A percentile compares a stretch with the other conserved stretches of the same genome.
These are phyloP conservation scores for Friedmanniomyces endolithicus DNA, from an alignment of 495 filamentous ascomycete genomes.

Conservation along the genomic window DNA sequence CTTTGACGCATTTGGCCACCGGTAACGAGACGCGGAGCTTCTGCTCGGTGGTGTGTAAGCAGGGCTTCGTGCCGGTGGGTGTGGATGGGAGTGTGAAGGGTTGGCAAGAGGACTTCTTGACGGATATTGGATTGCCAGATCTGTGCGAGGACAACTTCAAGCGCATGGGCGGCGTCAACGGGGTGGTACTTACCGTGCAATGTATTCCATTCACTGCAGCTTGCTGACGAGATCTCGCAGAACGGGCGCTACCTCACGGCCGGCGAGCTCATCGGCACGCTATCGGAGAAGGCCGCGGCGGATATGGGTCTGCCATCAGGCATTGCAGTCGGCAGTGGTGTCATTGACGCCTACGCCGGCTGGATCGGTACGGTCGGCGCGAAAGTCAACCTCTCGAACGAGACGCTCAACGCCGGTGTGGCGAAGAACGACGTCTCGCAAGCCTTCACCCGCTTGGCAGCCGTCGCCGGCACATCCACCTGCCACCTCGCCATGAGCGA, in stretches of 20 bases:
- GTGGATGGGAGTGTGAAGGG: conserved; percentile 96
- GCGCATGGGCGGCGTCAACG: conserved; percentile 84
- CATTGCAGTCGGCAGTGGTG: conserved; percentile 85
- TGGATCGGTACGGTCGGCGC: conserved; percentile 99
- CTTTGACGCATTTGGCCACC: conserved; percentile 91
- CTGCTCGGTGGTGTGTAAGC: conserved; percentile 90
- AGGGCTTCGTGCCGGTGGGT: conserved; percentile 87
- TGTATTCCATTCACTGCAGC: not conserved
- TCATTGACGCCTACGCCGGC: conserved; percentile 96
- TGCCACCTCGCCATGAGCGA: conserved; percentile 94
- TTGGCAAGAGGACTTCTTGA: conserved; percentile 91
- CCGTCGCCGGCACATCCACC: conserved; percentile 94
- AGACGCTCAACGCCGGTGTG: conserved; percentile 45
- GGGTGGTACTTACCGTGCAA: conserved; percentile 53
- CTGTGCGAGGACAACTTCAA: conserved; percentile 74
- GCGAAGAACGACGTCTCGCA: conserved; percentile 70
- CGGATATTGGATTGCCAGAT: conserved; percentile 69
- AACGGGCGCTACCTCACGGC: conserved; percentile 83
- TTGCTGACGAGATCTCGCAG: conserved; percentile 37
- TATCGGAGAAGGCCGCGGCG: conserved; percentile 69
- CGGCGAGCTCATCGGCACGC: conserved; percentile 72
- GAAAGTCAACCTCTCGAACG: conserved; percentile 58
- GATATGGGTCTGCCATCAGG: conserved; percentile 79
- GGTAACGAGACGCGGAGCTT: conserved; percentile 83
- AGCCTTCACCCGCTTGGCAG: conserved; percentile 85